Conservation (phyloP, 208 protist genomes). For the Acanthamoeba triangularis region DNA sequence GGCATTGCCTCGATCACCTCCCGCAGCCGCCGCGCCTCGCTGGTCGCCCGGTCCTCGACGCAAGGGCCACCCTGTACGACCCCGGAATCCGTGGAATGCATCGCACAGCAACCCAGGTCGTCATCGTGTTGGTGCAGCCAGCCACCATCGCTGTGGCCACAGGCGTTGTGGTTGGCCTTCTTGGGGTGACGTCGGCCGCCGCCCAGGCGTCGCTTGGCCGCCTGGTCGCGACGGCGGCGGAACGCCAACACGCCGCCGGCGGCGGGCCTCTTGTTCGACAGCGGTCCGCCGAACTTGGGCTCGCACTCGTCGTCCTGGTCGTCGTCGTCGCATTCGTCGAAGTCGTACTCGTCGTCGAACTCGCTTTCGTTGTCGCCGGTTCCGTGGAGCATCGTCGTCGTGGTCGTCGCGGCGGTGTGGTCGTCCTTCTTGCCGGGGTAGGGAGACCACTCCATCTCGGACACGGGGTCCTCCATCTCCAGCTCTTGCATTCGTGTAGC, state of each 20-base stretch:
- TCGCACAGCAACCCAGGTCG: background rate
- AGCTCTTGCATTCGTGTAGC: background rate
- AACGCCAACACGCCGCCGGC: background rate
- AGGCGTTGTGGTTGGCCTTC: background rate
- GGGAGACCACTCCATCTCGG: constrained; percentile 10
- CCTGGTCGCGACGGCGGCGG: background rate
- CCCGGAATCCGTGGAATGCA: background rate
- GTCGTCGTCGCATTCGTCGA: background rate
- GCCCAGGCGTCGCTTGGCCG: background rate
- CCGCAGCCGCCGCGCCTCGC: background rate
- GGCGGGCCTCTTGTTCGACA: background rate
- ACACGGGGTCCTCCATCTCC: constrained; percentile 38
- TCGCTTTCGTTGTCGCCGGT: constrained; percentile 40
- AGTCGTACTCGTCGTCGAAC: background rate
- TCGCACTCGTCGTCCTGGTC: background rate
- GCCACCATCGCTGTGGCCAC: background rate
- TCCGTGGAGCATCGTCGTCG: background rate
- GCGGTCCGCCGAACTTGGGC: background rate
- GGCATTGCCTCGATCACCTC: constrained; percentile 8
- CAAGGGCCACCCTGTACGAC: background rate
- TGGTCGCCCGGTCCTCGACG: background rate
- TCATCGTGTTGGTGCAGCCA: constrained; percentile 11
- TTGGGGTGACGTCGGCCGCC: background rate
- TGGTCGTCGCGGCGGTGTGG: background rate
- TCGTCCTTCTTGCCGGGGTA: constrained; percentile 6